Evolutionary conservation across 2,329 filamentous ascomycete genomes (phyloP).

Genomic region (Xylariaceae sp.): DNA sequence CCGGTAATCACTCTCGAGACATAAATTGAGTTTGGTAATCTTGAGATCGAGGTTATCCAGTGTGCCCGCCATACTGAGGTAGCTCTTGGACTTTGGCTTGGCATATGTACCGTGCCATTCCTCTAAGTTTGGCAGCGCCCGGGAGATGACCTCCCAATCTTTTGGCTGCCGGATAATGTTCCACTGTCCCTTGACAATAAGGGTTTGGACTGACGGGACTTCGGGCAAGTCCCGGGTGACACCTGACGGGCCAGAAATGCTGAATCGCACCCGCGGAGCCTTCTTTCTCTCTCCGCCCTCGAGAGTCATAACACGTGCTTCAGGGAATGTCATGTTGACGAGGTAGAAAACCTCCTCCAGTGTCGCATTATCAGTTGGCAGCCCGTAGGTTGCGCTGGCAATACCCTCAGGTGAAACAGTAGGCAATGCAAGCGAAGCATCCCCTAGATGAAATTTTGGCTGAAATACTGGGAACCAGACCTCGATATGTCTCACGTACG

Average conservation of each 20-base stretch:
- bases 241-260: constrained; percentile 26
- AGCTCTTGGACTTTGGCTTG: constrained; percentile 74
- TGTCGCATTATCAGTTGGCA: constrained; percentile 68
- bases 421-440: constrained; percentile 49
- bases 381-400: constrained; percentile 59
- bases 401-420: constrained; percentile 58
- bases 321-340: constrained; percentile 59
- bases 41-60: constrained; percentile 59
- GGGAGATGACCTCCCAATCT: constrained; percentile 65
- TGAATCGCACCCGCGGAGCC: constrained; percentile 68
- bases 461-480: constrained; percentile 79
- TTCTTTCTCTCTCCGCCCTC: constrained; percentile 80
- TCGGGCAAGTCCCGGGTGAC: constrained; percentile 43
- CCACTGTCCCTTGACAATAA: constrained; percentile 77
- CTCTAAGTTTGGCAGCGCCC: constrained; percentile 66
- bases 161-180: constrained; percentile 67
- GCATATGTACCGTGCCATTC: constrained; percentile 68
- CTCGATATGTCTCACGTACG: constrained; percentile 72
- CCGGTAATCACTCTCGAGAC: constrained; percentile 71
- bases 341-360: constrained; percentile 71
- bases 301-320: constrained; percentile 68
- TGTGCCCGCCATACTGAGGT: constrained; percentile 68
- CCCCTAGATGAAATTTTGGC: constrained; percentile 52
- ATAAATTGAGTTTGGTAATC: constrained; percentile 67
- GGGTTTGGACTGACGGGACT: constrained; percentile 62